phyloP scores from a whole-genome alignment of 345 rosid genomes.

The Combretum micranthum region DNA sequence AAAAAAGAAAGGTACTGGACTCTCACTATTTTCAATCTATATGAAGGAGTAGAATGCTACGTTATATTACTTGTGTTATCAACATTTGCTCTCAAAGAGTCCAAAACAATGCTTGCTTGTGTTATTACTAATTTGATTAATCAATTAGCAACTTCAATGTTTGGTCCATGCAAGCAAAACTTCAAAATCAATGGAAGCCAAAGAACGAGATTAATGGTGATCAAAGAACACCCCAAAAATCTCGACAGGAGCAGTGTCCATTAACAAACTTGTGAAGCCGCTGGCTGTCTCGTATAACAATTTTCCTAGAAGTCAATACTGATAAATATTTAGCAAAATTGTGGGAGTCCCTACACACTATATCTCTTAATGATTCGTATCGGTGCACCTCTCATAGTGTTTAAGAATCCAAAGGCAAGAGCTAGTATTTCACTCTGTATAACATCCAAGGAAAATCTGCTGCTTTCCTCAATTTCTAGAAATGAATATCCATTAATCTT shows the following conservation, averaged over 20 bases:
- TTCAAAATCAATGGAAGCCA: background rate
- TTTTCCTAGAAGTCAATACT: slow-evolving; percentile 19
- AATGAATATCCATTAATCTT: slow-evolving; percentile 24
- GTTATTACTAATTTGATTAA: too few relatives aligned
- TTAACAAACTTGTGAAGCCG: slow-evolving; percentile 41
- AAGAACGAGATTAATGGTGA: background rate
- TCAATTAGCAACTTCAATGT: too few relatives aligned
- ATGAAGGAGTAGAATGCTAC: too few relatives aligned
- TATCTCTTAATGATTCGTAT: slow-evolving; percentile 30
- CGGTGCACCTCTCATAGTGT: slow-evolving; percentile 18
- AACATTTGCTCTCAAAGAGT: too few relatives aligned
- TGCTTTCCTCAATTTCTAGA: slow-evolving; percentile 6
- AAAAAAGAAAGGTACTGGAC: too few relatives aligned
- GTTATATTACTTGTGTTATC: too few relatives aligned
- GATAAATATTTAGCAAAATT: slow-evolving; percentile 36
- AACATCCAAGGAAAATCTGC: slow-evolving; percentile 6
- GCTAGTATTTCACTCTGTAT: slow-evolving; percentile 47
- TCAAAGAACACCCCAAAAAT: slow-evolving; percentile 25
- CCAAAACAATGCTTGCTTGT: too few relatives aligned
- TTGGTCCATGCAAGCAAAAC: too few relatives aligned
- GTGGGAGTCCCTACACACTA: slow-evolving; percentile 39
- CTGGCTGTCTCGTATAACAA: slow-evolving; percentile 40
- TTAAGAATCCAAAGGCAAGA: slow-evolving; percentile 42
- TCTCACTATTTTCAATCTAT: too few relatives aligned
- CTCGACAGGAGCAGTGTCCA: slow-evolving; percentile 46